These are phyloP conservation scores for Puccinia coronata DNA, from an alignment of 1,284 basidiomycete genomes.

Conservation along the genomic window DNA sequence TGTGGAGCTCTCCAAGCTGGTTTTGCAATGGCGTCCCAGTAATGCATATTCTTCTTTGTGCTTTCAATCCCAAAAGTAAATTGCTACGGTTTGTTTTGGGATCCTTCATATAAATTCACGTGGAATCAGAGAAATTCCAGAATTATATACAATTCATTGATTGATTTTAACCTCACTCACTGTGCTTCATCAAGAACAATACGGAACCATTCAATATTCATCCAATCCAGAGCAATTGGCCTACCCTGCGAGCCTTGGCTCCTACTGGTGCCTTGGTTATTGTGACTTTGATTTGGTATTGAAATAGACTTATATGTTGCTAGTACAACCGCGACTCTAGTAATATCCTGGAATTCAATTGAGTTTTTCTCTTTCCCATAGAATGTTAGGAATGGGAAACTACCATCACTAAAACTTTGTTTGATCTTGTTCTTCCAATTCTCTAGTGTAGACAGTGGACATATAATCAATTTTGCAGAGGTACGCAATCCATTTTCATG, in stretches of 20 bases:
- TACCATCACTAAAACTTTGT: neutral
- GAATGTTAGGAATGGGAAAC: neutral
- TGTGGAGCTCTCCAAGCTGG: constrained; percentile 57
- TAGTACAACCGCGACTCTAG: neutral
- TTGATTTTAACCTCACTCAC: neutral
- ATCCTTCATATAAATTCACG: neutral
- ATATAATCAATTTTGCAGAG: neutral
- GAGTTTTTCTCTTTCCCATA: neutral
- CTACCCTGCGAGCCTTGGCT: neutral
- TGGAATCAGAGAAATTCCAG: neutral
- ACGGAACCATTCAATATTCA: neutral
- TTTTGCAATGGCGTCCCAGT: constrained; percentile 53
- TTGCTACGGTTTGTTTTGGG: constrained; percentile 52
- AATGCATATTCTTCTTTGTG: constrained; percentile 56
- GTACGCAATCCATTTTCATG: neutral
- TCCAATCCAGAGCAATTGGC: neutral
- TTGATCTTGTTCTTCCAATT: constrained; percentile 14
- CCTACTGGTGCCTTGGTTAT: neutral
- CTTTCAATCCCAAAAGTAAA: constrained; percentile 56
- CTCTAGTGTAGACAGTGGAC: neutral
- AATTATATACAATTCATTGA: neutral
- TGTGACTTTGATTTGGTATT: neutral
- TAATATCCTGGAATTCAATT: neutral
- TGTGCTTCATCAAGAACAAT: constrained; percentile 4
- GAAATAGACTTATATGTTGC: neutral